These are phyloP conservation scores for Pseudozyma sp. DNA, from an alignment of 1,284 basidiomycete species.

Conservation along the genomic window DNA sequence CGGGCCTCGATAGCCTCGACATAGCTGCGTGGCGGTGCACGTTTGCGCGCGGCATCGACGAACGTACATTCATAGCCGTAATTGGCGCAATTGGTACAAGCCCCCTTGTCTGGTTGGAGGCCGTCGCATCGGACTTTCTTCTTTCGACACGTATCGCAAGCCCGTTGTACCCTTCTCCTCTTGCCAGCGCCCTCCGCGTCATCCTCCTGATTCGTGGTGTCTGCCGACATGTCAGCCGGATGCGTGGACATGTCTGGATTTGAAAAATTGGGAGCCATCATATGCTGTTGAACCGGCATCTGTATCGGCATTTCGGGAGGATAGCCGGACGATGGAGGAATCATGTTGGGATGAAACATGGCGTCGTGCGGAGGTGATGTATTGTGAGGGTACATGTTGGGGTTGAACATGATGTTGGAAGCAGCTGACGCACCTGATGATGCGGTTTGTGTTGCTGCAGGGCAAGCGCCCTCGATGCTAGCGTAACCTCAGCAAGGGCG, in stretches of 20 bases:
- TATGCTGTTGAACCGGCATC: slow-evolving; percentile 8
- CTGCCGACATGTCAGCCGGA: slow-evolving; percentile 23
- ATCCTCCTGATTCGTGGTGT: slow-evolving; percentile 38
- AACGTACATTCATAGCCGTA: slow-evolving; percentile 64
- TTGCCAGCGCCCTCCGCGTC: slow-evolving; percentile 55
- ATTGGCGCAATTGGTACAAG: slow-evolving; percentile 58
- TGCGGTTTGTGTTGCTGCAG: neutral
- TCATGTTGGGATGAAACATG: slow-evolving; percentile 25
- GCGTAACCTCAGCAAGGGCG: neutral
- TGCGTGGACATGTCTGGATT: slow-evolving; percentile 18
- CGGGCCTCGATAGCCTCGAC: slow-evolving; percentile 62
- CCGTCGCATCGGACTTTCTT: slow-evolving; percentile 65
- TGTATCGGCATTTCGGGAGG: slow-evolving; percentile 15
- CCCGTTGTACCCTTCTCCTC: slow-evolving; percentile 56
- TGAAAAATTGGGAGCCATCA: slow-evolving; percentile 8
- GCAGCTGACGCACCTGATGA: neutral
- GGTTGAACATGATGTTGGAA: slow-evolving; percentile 13
- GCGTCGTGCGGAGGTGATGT: slow-evolving; percentile 13
- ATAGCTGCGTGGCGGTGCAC: slow-evolving; percentile 50
- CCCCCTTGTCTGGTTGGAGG: slow-evolving; percentile 52
- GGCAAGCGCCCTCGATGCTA: neutral
- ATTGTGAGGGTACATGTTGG: slow-evolving; percentile 20
- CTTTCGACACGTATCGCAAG: slow-evolving; percentile 62
- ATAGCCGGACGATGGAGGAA: slow-evolving; percentile 14
- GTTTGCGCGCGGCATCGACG: slow-evolving; percentile 53